Evolutionary conservation across 2,329 filamentous ascomycete species (phyloP).

Genomic region (Cadophora gregata): DNA sequence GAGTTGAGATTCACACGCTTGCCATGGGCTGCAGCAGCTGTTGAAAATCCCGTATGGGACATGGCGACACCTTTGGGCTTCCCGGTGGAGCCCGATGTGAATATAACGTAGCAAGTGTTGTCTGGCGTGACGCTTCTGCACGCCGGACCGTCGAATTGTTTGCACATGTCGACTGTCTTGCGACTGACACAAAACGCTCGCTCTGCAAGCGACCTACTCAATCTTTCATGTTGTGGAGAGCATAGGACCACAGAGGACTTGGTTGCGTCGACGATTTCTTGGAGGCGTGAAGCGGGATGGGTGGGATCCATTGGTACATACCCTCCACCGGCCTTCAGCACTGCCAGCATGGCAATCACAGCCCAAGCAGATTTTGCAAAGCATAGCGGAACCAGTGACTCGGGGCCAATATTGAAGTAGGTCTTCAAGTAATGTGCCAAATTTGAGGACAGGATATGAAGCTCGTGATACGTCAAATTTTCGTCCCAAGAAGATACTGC

Average conservation of each 20-base stretch:
- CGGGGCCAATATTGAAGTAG: conserved; percentile 29
- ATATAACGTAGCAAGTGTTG: conserved; percentile 24
- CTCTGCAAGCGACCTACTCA: conserved; percentile 2
- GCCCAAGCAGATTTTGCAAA: conserved; percentile 40
- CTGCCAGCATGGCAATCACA: conserved; percentile 39
- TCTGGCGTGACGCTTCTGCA: conserved; percentile 8
- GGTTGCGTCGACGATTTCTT: conserved; percentile 15
- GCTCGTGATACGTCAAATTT: conserved; percentile 35
- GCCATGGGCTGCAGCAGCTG: conserved; percentile 10
- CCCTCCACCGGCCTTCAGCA: conserved; percentile 40
- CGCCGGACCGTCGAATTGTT: not conserved
- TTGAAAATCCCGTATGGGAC: conserved; percentile 21
- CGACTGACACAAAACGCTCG: conserved; percentile 8
- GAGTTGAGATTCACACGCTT: conserved; percentile 7
- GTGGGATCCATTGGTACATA: conserved; percentile 41
- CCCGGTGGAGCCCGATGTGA: conserved; percentile 33
- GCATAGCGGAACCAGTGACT: conserved; percentile 29
- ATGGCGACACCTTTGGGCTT: conserved; percentile 31
- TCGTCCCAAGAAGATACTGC: conserved; percentile 36
- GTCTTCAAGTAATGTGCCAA: conserved; percentile 29
- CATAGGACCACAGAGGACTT: conserved; percentile 8
- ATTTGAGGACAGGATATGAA: conserved; percentile 33
- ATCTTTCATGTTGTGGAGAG: conserved; percentile 7
- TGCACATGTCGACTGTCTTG: conserved; percentile 8
- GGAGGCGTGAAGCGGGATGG: conserved; percentile 16